These are phyloP conservation scores for Sordaria brevicollis DNA, from an alignment of 495 filamentous ascomycete species.

Conservation along the genomic window DNA sequence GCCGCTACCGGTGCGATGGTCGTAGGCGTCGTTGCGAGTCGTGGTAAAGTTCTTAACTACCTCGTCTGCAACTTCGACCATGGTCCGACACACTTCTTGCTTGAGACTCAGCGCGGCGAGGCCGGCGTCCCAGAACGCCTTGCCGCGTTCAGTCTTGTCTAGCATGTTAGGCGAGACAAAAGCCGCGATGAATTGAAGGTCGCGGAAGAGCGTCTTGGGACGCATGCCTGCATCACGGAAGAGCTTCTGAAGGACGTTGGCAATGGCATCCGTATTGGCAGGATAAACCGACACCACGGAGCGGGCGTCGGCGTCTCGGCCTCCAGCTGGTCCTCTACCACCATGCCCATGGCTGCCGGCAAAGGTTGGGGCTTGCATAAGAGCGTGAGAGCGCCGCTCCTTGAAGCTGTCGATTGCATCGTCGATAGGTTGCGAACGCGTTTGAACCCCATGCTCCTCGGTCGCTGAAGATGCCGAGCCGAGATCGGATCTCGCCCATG, in stretches of 20 bases:
- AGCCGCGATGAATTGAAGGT: constrained; percentile 89
- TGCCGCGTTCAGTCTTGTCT: constrained; percentile 77
- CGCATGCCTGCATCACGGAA: constrained; percentile 69
- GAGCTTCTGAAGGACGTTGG: constrained; percentile 66
- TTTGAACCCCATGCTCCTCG: constrained; percentile 18
- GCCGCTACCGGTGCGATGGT: constrained; percentile 14
- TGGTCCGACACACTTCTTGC: constrained; percentile 76
- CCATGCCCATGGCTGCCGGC: constrained; percentile 16
- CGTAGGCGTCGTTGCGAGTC: constrained; percentile 20
- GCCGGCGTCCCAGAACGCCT: constrained; percentile 90
- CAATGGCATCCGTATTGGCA: constrained; percentile 61
- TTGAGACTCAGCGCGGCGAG: constrained; percentile 82
- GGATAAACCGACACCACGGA: constrained; percentile 32
- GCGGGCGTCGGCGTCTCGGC: constrained; percentile 27
- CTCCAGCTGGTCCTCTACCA: constrained; percentile 14
- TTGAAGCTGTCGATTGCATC: constrained; percentile 59
- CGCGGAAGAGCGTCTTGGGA: constrained; percentile 86
- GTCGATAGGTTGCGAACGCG: constrained; percentile 40
- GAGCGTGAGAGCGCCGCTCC: constrained; percentile 53
- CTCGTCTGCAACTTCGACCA: constrained; percentile 81
- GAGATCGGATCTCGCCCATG: constrained; percentile 27
- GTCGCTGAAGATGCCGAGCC: constrained; percentile 21
- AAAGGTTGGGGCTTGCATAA: constrained; percentile 25
- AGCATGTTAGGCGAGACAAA: constrained; percentile 75
- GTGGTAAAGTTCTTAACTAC: constrained; percentile 50